Evolutionary conservation across 768 basidiomycete genomes (phyloP).

Genomic region (Boletus rufocinnamomeus): DNA sequence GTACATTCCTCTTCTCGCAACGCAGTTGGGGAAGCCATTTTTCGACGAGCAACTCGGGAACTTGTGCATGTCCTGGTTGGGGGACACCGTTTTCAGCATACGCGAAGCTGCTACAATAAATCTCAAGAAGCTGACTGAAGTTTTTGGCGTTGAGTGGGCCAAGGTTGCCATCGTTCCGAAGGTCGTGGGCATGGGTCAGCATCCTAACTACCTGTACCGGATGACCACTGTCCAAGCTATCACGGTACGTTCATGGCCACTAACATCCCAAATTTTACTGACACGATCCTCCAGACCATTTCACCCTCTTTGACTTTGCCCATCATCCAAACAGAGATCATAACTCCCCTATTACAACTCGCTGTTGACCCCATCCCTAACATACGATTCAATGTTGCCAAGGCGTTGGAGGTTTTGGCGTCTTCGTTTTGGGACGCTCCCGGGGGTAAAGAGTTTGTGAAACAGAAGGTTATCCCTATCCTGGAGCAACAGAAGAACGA

Average conservation of each 20-base stretch:
- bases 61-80: constrained; percentile 98
- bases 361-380: constrained; percentile 94
- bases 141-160: constrained; percentile 99
- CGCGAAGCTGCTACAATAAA: constrained; percentile 98
- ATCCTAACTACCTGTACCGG: constrained; percentile 94
- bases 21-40: constrained; percentile 94
- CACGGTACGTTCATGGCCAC: constrained; percentile 58
- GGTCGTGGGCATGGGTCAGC: constrained; percentile 94
- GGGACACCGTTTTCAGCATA: constrained; percentile 97
- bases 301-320: constrained; percentile 84
- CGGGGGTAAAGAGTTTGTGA: constrained; percentile 76
- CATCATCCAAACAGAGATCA: constrained; percentile 80
- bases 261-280: neutral
- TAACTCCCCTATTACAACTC: constrained; percentile 80
- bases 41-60: constrained; percentile 97
- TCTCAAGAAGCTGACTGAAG: constrained; percentile 94
- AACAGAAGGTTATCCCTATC: constrained; percentile 74
- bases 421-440: constrained; percentile 58
- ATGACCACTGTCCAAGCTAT: constrained; percentile 99
- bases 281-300: constrained; percentile 70
- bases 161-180: constrained; percentile 92
- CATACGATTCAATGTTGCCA: constrained; percentile 98
- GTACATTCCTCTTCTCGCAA: constrained; percentile 97
- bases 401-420: constrained; percentile 89
- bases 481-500: constrained; percentile 88